phyloP scores from a whole-genome alignment of 2,329 filamentous ascomycete species.

The Trichoderma cornu-damae region DNA sequence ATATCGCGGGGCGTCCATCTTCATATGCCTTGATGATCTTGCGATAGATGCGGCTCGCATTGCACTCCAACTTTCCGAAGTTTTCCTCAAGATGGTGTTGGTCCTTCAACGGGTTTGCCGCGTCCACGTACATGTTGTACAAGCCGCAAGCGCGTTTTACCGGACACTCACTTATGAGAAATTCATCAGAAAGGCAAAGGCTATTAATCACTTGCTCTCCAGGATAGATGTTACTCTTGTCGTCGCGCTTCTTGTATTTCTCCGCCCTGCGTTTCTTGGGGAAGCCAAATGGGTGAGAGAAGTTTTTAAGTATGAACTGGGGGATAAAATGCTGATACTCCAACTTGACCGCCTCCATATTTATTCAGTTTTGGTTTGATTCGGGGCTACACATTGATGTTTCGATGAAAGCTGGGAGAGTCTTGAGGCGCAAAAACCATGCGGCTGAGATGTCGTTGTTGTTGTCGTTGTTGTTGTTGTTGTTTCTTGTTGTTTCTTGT shows the following conservation, averaged over 20 bases:
- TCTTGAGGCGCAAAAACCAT: too few species aligned
- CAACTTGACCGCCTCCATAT: background rate
- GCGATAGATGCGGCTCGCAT: background rate
- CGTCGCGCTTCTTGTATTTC: background rate
- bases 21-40: background rate
- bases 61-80: background rate
- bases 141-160: background rate
- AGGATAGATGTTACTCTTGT: background rate
- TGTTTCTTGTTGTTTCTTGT: too few species aligned
- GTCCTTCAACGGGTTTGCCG: background rate
- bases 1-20: background rate
- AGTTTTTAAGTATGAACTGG: conserved; percentile 7
- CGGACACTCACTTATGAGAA: background rate
- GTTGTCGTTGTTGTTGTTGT: too few species aligned
- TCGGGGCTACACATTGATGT: background rate
- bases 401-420: too few species aligned
- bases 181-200: background rate
- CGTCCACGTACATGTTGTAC: conserved; percentile 3
- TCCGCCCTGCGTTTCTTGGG: background rate
- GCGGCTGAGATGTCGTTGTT: too few species aligned
- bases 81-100: background rate
- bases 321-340: conserved; percentile 11
- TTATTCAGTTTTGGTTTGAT: conserved; percentile 60
- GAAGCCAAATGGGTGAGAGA: background rate
- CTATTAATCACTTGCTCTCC: background rate